Conservation (phyloP, 306 rosid species). For the Carpinus fangiana region DNA sequence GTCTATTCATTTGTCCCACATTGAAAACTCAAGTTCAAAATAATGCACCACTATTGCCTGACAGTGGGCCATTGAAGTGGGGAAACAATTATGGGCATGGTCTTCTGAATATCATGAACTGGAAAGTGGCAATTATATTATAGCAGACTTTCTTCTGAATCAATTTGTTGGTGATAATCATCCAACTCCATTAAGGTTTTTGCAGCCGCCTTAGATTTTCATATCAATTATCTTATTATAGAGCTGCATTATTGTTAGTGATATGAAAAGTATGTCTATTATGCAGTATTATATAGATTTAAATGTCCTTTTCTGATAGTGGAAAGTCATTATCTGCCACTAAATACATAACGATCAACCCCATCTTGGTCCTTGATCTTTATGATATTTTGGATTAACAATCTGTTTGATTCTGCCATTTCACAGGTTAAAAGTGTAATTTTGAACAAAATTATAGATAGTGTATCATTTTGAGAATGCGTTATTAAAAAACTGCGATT, state of each 20-base stretch:
- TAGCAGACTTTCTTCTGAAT: background rate
- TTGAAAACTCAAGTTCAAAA: constrained; percentile 13
- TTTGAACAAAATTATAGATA: no score
- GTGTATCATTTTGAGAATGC: no score
- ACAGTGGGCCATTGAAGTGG: constrained; percentile 7
- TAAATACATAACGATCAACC: background rate
- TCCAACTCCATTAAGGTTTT: background rate
- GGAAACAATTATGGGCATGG: background rate
- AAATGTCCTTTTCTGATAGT: background rate
- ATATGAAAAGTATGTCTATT: background rate
- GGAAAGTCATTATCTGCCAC: background rate
- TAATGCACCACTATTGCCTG: constrained; percentile 10
- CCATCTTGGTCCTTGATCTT: background rate
- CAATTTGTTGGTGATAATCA: background rate
- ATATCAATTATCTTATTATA: background rate
- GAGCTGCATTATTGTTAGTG: background rate
- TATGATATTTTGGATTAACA: background rate
- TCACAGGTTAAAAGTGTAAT: no score
- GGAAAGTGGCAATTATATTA: background rate
- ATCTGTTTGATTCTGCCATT: no score
- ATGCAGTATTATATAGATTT: background rate
- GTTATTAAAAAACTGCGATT: no score
- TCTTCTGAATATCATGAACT: background rate
- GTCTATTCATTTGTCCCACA: constrained; percentile 11
- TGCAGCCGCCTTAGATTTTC: background rate